Evolutionary conservation across 805 yeast genomes (phyloP), one percentile per base, ranked within the genome.

Genomic region (Ogataea philodendri): DNA sequence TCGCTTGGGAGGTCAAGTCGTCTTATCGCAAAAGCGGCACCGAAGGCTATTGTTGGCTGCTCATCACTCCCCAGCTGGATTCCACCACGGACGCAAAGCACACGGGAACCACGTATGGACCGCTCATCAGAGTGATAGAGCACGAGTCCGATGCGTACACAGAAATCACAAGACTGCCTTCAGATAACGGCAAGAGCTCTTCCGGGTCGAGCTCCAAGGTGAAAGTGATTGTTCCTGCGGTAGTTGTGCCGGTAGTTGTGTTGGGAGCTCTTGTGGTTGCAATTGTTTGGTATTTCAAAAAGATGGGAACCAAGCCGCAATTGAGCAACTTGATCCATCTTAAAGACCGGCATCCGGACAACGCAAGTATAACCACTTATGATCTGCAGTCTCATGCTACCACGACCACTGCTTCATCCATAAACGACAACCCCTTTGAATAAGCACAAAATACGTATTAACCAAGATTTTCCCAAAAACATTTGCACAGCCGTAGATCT

Each of bases 201-300:
- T 29, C 49, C 10, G 25, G 38, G 32, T 1, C 33, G 43, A 25
- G 30, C 15, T 43, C 28, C 19, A 57, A 59, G 1, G 59, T 56
- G 11, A 57, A 55, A 34, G 51, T 48, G 3, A 62, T 67, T 27
- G 70, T 61, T 9, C 70, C 72, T 33, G 69, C 70, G 9, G 70
- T 67, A 9, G 60, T 67, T 15, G 67, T 66, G 8, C 71, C 72
- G 30, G 63, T 67, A 6, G 57, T 65, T 9, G 65, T 53, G 3
- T 52, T 60, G 14, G 42, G 49, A 14, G 44, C 50, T 1, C 48
- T 66, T 22, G 54, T 59, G 2, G 42, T 37, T 22, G 58, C 46
- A 32, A 61, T 65, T 17, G 35, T 60, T 34, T 58, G 42, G 52
- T 65, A 55, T 49, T 45, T 63, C 38, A 46, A 48, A 15, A 21